Evolutionary conservation across 78 protist genomes (phyloP).

Genomic region (Cyanophora paradoxa): DNA sequence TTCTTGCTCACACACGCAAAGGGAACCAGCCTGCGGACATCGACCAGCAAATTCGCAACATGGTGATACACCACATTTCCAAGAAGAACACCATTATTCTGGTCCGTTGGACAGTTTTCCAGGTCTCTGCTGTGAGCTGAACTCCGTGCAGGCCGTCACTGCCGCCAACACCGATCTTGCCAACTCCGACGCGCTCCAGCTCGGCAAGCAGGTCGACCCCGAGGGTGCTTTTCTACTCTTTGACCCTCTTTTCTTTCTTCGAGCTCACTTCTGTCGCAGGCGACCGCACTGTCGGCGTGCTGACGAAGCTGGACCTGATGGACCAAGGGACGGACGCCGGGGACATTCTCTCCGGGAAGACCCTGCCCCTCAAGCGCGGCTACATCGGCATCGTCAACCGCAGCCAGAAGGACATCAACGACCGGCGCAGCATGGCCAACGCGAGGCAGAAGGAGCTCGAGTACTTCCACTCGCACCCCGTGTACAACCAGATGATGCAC

Average conservation of each 20-base stretch:
- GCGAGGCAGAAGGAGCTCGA: neutral
- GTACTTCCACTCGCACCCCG: neutral
- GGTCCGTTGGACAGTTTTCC: no score
- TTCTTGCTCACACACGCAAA: neutral
- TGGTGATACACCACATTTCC: slow-evolving; percentile 61
- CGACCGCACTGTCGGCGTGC: slow-evolving; percentile 42
- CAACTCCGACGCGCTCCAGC: slow-evolving; percentile 77
- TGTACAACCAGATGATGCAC: no score
- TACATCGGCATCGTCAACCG: slow-evolving; percentile 51
- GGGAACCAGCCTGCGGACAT: slow-evolving; percentile 92
- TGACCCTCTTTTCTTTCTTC: no score
- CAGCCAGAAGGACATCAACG: slow-evolving; percentile 1
- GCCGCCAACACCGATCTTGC: slow-evolving; percentile 90
- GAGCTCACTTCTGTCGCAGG: no score
- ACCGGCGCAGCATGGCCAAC: neutral
- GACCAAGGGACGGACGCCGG: slow-evolving; percentile 46
- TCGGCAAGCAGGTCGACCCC: slow-evolving; percentile 81
- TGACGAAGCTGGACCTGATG: slow-evolving; percentile 56
- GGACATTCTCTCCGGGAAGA: slow-evolving; percentile 27
- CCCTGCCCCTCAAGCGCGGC: slow-evolving; percentile 26
- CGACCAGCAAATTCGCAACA: slow-evolving; percentile 55
- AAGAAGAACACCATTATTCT: slow-evolving; percentile 75
- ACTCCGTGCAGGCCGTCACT: slow-evolving; percentile 49
- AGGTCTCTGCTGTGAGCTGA: neutral
- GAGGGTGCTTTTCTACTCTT: slow-evolving; percentile 35